phyloP scores from a whole-genome alignment of 192 early-diverging fungal genomes.

The Tieghemiomyces parasiticus region DNA sequence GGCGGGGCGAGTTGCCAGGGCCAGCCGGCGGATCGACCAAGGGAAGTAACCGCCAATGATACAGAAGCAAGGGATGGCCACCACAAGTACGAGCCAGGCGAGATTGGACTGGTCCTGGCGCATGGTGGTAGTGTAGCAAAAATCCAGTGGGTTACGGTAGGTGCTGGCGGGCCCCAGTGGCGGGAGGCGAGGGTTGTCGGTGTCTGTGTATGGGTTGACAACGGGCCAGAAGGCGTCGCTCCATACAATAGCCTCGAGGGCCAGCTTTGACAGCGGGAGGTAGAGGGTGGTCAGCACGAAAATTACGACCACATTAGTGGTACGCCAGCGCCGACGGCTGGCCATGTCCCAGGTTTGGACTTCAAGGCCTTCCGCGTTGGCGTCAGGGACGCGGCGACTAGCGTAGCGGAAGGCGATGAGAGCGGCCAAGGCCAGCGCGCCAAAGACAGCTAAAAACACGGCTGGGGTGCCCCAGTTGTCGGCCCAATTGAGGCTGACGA shows the following conservation, averaged over 20 bases:
- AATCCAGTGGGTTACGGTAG: slow-evolving; percentile 15
- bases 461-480: slow-evolving; percentile 26
- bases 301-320: slow-evolving; percentile 17
- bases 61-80: slow-evolving; percentile 21
- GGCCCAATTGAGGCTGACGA: slow-evolving; percentile 26
- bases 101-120: slow-evolving; percentile 20
- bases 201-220: slow-evolving; percentile 24
- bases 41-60: slow-evolving; percentile 21
- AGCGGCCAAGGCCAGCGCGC: slow-evolving; percentile 12
- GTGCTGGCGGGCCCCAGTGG: slow-evolving; percentile 8
- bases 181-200: slow-evolving; percentile 20
- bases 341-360: slow-evolving; percentile 10
- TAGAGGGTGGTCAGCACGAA: slow-evolving; percentile 29
- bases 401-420: slow-evolving; percentile 10
- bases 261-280: slow-evolving; percentile 28
- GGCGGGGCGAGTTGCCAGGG: slow-evolving; percentile 19
- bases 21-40: slow-evolving; percentile 19
- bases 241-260: slow-evolving; percentile 32
- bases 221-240: slow-evolving; percentile 30
- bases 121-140: slow-evolving; percentile 36
- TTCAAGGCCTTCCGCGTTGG: slow-evolving; percentile 11
- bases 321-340: slow-evolving; percentile 16
- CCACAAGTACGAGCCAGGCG: slow-evolving; percentile 23
- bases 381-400: not conserved
- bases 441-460: slow-evolving; percentile 25